Conservation (phyloP, 768 basidiomycete genomes). For the Phylloporus sp. region DNA sequence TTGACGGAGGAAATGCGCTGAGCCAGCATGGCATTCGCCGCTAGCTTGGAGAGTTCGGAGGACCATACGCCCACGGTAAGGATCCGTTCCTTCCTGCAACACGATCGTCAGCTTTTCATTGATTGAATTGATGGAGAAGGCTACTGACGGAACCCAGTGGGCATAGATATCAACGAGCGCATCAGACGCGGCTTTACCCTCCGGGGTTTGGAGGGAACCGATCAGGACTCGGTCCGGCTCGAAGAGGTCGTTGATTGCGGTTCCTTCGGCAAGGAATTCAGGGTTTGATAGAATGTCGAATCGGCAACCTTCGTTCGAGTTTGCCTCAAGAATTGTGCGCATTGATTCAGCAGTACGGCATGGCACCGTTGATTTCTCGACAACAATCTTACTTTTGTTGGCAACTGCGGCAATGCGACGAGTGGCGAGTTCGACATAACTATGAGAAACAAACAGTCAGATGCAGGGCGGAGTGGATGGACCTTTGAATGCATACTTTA, state of each 20-base stretch:
- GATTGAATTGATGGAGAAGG: neutral
- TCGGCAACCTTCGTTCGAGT: constrained; percentile 84
- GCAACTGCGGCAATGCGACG: constrained; percentile 93
- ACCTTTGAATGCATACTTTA: constrained; percentile 65
- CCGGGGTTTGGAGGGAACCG: constrained; percentile 86
- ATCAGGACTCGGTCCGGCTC: constrained; percentile 94
- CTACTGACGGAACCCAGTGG: constrained; percentile 91
- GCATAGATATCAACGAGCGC: constrained; percentile 80
- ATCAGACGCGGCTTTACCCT: constrained; percentile 78
- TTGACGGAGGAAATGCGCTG: constrained; percentile 99
- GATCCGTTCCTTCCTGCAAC: constrained; percentile 62
- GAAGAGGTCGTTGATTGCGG: constrained; percentile 88
- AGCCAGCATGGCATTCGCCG: constrained; percentile 98
- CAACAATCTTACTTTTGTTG: constrained; percentile 91
- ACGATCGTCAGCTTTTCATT: neutral
- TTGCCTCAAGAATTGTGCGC: constrained; percentile 98
- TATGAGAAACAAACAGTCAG: constrained; percentile 30
- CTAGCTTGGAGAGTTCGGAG: constrained; percentile 96
- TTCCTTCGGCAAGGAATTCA: constrained; percentile 98
- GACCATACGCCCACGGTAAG: constrained; percentile 98
- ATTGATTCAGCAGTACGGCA: constrained; percentile 99
- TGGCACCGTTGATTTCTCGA: constrained; percentile 98
- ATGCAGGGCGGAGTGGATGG: constrained; percentile 3
- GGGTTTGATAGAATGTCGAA: constrained; percentile 99
- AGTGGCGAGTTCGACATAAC: constrained; percentile 96